Conservation (phyloP, 371 early-diverging fungal genomes). For the Mucor circinelloides region DNA sequence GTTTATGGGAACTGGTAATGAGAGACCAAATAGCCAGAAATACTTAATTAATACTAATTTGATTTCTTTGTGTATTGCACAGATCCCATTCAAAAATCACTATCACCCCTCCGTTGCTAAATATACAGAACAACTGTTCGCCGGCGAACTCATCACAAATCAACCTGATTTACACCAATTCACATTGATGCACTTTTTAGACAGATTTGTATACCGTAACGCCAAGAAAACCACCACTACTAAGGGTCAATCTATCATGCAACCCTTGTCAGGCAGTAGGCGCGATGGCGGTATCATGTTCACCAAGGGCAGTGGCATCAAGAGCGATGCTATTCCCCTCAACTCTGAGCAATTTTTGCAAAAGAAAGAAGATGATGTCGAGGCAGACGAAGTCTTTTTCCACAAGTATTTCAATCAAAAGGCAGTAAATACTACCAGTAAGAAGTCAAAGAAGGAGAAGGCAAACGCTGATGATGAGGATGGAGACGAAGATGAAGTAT, state of each 20-base stretch:
- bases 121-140: conserved; percentile 76
- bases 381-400: conserved; percentile 81
- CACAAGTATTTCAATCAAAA: conserved; percentile 78
- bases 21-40: not conserved
- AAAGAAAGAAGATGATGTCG: conserved; percentile 57
- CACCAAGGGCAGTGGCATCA: conserved; percentile 42
- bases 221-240: conserved; percentile 73
- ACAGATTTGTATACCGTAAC: conserved; percentile 94
- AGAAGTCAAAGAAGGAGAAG: conserved; percentile 41
- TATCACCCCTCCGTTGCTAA: conserved; percentile 92
- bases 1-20: conserved; percentile 89
- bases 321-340: conserved; percentile 40
- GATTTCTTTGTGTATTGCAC: not conserved
- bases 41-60: not conserved
- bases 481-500: conserved; percentile 66
- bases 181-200: conserved; percentile 91
- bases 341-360: conserved; percentile 67
- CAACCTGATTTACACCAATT: conserved; percentile 88
- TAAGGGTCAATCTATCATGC: conserved; percentile 66
- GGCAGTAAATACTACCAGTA: conserved; percentile 26
- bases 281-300: conserved; percentile 52
- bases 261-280: conserved; percentile 49
- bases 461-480: conserved; percentile 49
- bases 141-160: conserved; percentile 68
- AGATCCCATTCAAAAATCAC: conserved; percentile 73